Evolutionary conservation across 352 stramenopile species (phyloP), one percentile per base, ranked within the genome.

Genomic region (Phytophthora pinifolia): DNA sequence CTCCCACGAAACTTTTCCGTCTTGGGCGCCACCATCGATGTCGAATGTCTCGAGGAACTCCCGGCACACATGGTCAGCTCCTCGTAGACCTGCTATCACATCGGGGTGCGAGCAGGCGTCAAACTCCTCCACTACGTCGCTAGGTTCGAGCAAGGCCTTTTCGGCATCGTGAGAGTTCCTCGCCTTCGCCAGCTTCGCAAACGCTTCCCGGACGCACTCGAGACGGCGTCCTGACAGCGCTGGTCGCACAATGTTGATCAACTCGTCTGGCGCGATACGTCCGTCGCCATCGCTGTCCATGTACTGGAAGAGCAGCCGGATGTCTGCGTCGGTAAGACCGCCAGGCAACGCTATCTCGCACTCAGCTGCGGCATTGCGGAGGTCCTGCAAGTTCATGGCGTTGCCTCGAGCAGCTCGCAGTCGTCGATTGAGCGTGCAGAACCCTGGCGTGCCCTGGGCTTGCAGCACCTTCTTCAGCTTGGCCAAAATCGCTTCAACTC

Each of bases 21-120:
- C 76, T 52, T 86, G 73, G 10, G 46, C 29, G 14, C 78, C 48
- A 13, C 75, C 73, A 34, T 89, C 79, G 34, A 90, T 79, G 43
- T 92, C 82, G 50, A 95, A 95, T 14, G 82, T 92, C 54, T 95
- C 83, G 35, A 93, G 74, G 35, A 96, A 95, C 43, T 96, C 85
- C 27, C 79, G 57, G 37, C 88, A 87, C 0, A 92, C 76, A 3
- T 84, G 51, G 32, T 94, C 79, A 4, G 57, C 49, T 10, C 77
- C 86, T 49, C 86, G 78, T 17, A 70, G 79, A 3, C 87, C 84
- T 6, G 72, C 65, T 5, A 94, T 38, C 35, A 97, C 89, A 25
- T 94, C 87, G 3, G 89, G 89, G 39, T 97, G 89, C 22, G 81
- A 75, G 29, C 67, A 85, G 7, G 87, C 86, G 47, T 96, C 81